Evolutionary conservation across 108 stramenopile species (phyloP).

Genomic region (Phaeodactylum tricornutum): DNA sequence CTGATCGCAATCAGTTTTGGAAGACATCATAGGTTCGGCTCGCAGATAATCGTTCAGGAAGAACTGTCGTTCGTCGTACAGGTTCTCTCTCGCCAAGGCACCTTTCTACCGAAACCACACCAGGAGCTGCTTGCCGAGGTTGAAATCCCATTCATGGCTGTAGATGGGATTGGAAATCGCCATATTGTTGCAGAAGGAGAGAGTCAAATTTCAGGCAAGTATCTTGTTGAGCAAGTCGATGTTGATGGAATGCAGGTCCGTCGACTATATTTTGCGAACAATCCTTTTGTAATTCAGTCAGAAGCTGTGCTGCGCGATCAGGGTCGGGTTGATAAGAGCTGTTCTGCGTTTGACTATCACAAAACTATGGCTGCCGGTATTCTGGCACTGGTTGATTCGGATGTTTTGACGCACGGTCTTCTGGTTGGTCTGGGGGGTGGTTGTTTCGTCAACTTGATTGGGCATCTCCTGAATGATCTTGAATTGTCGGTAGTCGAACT

Average conservation of each 20-base stretch:
- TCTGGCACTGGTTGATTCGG: background rate
- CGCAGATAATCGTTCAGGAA: slow-evolving; percentile 4
- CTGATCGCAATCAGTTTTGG: slow-evolving; percentile 14
- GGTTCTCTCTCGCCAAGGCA: slow-evolving; percentile 9
- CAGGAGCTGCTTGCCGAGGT: background rate
- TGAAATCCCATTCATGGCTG: slow-evolving; percentile 18
- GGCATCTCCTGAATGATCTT: slow-evolving; percentile 1
- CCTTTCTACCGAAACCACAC: slow-evolving; percentile 1
- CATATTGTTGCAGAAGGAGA: slow-evolving; percentile 8
- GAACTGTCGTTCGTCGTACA: slow-evolving; percentile 17
- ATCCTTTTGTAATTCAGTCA: slow-evolving; percentile 18
- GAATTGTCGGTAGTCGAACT: slow-evolving; percentile 8
- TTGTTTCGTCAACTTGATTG: slow-evolving; percentile 13
- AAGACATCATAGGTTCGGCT: slow-evolving; percentile 1
- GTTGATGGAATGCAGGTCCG: slow-evolving; percentile 6
- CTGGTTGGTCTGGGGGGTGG: slow-evolving; percentile 19
- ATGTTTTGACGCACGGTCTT: background rate
- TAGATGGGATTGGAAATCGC: slow-evolving; percentile 17
- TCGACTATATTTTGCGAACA: slow-evolving; percentile 16
- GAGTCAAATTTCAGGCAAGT: slow-evolving; percentile 4
- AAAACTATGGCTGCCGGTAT: slow-evolving; percentile 6
- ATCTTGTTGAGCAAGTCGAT: slow-evolving; percentile 12
- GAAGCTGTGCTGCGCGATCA: slow-evolving; percentile 7
- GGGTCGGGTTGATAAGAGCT: slow-evolving; percentile 2
- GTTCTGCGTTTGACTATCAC: slow-evolving; percentile 13